phyloP scores from a whole-genome alignment of 208 protist species.

The Trypanosoma platydactyli region DNA sequence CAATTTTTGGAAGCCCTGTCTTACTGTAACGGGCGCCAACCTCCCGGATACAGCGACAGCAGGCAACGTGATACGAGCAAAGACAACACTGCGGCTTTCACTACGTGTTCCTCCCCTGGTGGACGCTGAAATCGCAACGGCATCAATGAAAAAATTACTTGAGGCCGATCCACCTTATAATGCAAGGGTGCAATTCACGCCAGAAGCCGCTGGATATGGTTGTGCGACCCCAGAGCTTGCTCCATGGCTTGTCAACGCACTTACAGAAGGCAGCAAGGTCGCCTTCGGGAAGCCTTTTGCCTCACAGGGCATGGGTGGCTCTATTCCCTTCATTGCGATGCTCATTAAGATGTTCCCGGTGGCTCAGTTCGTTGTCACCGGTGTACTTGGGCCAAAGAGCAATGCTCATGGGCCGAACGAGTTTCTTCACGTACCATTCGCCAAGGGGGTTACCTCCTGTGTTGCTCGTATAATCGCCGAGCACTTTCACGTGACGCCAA shows the following conservation, averaged over 20 bases:
- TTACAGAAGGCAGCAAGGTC: conserved; percentile 71
- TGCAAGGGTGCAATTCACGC: conserved; percentile 83
- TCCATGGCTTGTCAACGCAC: conserved; percentile 74
- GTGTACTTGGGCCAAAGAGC: conserved; percentile 88
- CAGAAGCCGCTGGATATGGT: conserved; percentile 59
- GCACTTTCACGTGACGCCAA: conserved; percentile 66
- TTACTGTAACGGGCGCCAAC: conserved; percentile 91
- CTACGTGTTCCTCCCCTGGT: conserved; percentile 90
- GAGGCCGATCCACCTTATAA: conserved; percentile 89
- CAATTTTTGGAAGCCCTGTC: conserved; percentile 92
- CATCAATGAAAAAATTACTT: conserved; percentile 73
- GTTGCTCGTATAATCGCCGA: conserved; percentile 78
- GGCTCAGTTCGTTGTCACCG: conserved; percentile 94
- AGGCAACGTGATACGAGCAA: conserved; percentile 93
- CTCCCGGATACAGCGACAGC: conserved; percentile 76
- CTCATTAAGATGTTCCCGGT: conserved; percentile 87
- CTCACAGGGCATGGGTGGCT: conserved; percentile 83
- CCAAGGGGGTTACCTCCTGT: conserved; percentile 83
- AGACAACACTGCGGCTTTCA: conserved; percentile 92
- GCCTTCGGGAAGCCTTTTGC: conserved; percentile 80
- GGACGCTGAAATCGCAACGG: conserved; percentile 47
- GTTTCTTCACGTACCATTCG: conserved; percentile 91
- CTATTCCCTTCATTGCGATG: conserved; percentile 95
- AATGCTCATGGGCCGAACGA: conserved; percentile 96
- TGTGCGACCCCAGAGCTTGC: conserved; percentile 81